These are phyloP conservation scores for Alternaria brassicicola DNA, from an alignment of 2,329 filamentous ascomycete genomes.

Conservation along the genomic window DNA sequence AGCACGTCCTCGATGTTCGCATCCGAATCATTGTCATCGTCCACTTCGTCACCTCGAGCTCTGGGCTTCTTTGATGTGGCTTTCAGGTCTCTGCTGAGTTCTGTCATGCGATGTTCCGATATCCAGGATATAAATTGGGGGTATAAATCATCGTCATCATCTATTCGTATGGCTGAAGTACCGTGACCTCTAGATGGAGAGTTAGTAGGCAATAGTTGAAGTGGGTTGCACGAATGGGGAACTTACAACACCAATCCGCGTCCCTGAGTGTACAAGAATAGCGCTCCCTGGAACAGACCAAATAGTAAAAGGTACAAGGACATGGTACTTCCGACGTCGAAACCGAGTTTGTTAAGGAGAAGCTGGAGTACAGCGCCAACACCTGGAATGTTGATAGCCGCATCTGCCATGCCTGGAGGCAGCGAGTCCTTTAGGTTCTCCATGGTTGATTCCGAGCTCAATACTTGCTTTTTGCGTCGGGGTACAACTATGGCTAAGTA, in stretches of 20 bases:
- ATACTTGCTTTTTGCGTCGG: neutral
- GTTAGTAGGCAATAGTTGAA: conserved; percentile 25
- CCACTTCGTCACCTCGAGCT: conserved; percentile 22
- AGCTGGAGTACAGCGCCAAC: conserved; percentile 8
- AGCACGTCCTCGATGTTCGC: conserved; percentile 27
- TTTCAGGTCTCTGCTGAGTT: conserved; percentile 45
- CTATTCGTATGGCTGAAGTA: conserved; percentile 53
- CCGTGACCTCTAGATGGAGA: conserved; percentile 35
- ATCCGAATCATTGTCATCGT: neutral
- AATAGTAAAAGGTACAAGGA: conserved; percentile 53
- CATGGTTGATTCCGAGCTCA: neutral
- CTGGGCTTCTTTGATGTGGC: conserved; percentile 46
- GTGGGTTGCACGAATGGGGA: neutral
- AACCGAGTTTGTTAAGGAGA: conserved; percentile 39
- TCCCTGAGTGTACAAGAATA: conserved; percentile 45
- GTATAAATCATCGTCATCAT: conserved; percentile 54
- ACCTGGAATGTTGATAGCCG: conserved; percentile 2
- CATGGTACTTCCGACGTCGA: conserved; percentile 56
- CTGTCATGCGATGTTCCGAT: conserved; percentile 49
- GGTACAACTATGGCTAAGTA: too few relatives aligned
- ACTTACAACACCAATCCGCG: conserved; percentile 1
- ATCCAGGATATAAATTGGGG: conserved; percentile 53
- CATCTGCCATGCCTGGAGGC: conserved; percentile 7
- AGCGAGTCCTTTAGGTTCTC: neutral
- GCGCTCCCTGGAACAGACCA: conserved; percentile 47